These are phyloP conservation scores for Aspergillus ellipticus DNA, from an alignment of 495 filamentous ascomycete species.

Conservation along the genomic window DNA sequence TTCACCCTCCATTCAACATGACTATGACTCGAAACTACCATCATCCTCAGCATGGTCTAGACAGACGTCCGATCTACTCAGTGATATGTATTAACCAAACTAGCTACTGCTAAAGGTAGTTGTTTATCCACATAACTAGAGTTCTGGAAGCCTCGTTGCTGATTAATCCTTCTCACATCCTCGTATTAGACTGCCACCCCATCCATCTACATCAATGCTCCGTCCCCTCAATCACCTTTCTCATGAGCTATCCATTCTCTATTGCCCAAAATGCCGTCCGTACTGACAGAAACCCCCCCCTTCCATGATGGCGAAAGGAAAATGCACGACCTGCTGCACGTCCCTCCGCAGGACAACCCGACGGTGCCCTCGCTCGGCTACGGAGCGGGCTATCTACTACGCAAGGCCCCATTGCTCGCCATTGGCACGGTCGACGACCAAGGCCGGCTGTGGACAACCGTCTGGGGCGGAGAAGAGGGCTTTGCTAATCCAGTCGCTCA, in stretches of 20 bases:
- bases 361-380: slow-evolving; percentile 54
- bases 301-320: slow-evolving; percentile 53
- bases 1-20: too few relatives aligned
- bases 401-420: slow-evolving; percentile 59
- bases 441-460: slow-evolving; percentile 66
- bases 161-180: background rate
- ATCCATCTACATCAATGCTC: too few relatives aligned
- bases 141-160: background rate
- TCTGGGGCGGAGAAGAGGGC: slow-evolving; percentile 69
- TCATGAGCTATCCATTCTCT: background rate
- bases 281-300: slow-evolving; percentile 29
- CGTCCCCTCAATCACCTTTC: too few relatives aligned
- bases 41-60: too few relatives aligned
- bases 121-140: background rate
- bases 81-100: too few relatives aligned
- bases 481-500: slow-evolving; percentile 57
- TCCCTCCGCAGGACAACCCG: slow-evolving; percentile 55
- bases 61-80: too few relatives aligned
- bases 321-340: slow-evolving; percentile 45
- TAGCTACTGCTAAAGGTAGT: too few relatives aligned
- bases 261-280: slow-evolving; percentile 37
- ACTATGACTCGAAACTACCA: too few relatives aligned
- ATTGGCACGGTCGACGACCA: slow-evolving; percentile 63
- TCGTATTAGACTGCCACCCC: background rate
- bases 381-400: slow-evolving; percentile 50